phyloP scores from a whole-genome alignment of 371 early-diverging fungal genomes.

The Smittium culicis region DNA sequence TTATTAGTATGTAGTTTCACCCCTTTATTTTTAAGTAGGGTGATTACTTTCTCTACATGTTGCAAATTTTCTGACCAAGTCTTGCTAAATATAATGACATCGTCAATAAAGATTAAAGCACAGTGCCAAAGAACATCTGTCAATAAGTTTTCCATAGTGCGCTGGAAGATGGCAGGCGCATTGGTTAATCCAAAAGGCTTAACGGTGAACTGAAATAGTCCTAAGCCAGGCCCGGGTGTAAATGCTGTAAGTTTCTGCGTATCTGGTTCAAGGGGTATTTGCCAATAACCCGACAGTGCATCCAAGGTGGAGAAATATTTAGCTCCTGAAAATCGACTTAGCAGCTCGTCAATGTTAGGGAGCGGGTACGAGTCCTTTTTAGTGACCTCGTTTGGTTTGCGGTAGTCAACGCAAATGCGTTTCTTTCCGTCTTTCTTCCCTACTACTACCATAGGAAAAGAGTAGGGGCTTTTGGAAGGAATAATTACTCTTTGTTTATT shows the following conservation, averaged over 20 bases:
- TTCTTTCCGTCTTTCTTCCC: conserved; percentile 30
- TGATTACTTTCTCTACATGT: conserved; percentile 12
- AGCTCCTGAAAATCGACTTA: conserved; percentile 19
- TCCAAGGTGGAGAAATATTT: conserved; percentile 19
- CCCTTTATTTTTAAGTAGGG: conserved; percentile 15
- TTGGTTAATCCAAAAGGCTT: conserved; percentile 36
- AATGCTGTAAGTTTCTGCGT: conserved; percentile 2
- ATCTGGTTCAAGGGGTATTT: background rate
- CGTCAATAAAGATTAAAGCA: conserved; percentile 6
- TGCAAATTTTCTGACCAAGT: conserved; percentile 2
- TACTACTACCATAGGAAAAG: conserved; percentile 30
- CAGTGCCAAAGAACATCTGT: background rate
- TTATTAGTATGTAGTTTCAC: conserved; percentile 32
- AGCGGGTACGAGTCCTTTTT: conserved; percentile 32
- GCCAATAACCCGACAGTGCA: conserved; percentile 3
- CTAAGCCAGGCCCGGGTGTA: conserved; percentile 11
- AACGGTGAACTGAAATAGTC: conserved; percentile 32
- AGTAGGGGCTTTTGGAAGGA: conserved; percentile 18
- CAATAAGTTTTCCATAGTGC: background rate
- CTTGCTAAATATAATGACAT: conserved; percentile 10
- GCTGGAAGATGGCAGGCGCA: conserved; percentile 2
- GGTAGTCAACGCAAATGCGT: conserved; percentile 36
- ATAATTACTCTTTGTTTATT: conserved; percentile 1
- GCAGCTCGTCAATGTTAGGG: conserved; percentile 25
- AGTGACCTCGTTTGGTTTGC: conserved; percentile 34